Base-by-base conservation (phyloP, 2,329 filamentous ascomycete genomes). In the Coleophoma crateriformis region DNA sequence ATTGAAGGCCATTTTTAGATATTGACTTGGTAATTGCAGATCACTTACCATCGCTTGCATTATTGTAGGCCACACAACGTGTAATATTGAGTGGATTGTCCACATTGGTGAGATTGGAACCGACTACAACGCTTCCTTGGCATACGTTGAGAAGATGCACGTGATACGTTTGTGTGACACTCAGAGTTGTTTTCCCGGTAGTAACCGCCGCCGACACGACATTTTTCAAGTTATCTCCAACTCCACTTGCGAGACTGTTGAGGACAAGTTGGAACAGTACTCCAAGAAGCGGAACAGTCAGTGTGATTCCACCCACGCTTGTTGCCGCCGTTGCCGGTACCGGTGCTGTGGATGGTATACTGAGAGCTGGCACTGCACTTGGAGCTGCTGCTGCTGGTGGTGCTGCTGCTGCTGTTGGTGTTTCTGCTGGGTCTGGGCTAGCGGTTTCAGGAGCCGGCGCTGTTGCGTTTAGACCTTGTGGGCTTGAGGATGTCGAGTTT, bases 11-110 rank as follows among this genome's bases (percentile, higher is more conserved):
- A 22, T 41, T 15, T 19, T 3, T 41, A 20, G 39, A 41, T 41
- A 11, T 41, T 41, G 39, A 17, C 39, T 41, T 41, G 17, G 12
- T 22, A 13, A 20, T 41, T 20, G 12, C n/a, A 20, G 6, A 43
- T 17, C 42, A 46, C 49, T 51, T 51, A 51, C 49, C 40, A 42
- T 17, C 19, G 27, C 49, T 41, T 20, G 35, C 42, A 27, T 44
- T 41, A 27, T 17, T 37, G 20, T 48, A 51, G 49, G 45, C 48
- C 22, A 51, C 39, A 46, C 49, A 51, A 14, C 46, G 38, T 37
- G 49, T 51, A 32, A 48, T 27, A 33, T 51, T 51, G 35, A 48
- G 39, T 5, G 35, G 27, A 11, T 33, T 34, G 12, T 33, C 44
- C n/a, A 27, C 14, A 14, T 51, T 46, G 33, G 46, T 42, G 8